Evolutionary conservation across 257 asterid genomes (phyloP).

Genomic region (Pogostemon cablin): DNA sequence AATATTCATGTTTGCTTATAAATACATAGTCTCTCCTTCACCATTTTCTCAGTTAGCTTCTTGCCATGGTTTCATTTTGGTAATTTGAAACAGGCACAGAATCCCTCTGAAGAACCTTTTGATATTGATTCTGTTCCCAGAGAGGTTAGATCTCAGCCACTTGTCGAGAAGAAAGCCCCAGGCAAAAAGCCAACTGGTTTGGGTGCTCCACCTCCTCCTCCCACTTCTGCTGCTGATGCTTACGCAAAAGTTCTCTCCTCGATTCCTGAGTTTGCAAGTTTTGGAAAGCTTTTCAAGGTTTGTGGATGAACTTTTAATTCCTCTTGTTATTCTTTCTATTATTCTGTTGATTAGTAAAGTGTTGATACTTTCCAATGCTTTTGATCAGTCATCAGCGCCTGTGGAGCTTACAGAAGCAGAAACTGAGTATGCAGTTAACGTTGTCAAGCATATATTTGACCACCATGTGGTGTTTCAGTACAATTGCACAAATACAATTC

Average conservation of each 20-base stretch:
- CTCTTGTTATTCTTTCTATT: constrained; percentile 9
- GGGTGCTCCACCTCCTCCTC: constrained; percentile 79
- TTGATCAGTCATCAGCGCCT: constrained; percentile 84
- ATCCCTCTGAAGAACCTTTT: constrained; percentile 85
- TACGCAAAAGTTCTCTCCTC: constrained; percentile 80
- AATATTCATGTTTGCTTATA: constrained; percentile 4
- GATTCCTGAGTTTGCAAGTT: constrained; percentile 80
- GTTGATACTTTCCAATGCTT: constrained; percentile 25
- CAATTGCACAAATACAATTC: constrained; percentile 96
- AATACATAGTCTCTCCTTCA: not conserved
- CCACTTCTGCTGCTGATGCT: constrained; percentile 74
- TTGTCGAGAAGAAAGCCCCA: constrained; percentile 90
- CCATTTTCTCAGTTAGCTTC: not conserved
- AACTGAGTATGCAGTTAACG: constrained; percentile 97
- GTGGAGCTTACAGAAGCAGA: constrained; percentile 99
- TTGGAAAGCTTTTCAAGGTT: constrained; percentile 98
- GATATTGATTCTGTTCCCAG: constrained; percentile 77
- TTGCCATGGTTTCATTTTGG: constrained; percentile 15
- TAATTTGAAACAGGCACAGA: constrained; percentile 52
- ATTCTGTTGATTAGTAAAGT: constrained; percentile 11
- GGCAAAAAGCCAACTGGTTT: constrained; percentile 89
- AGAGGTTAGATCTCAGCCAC: constrained; percentile 93
- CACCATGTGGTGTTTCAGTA: constrained; percentile 89
- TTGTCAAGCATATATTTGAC: constrained; percentile 94
- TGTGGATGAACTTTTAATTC: constrained; percentile 12